These are phyloP conservation scores for Diplocarpon rosae DNA, from an alignment of 2,329 filamentous ascomycete species.

Conservation along the genomic window DNA sequence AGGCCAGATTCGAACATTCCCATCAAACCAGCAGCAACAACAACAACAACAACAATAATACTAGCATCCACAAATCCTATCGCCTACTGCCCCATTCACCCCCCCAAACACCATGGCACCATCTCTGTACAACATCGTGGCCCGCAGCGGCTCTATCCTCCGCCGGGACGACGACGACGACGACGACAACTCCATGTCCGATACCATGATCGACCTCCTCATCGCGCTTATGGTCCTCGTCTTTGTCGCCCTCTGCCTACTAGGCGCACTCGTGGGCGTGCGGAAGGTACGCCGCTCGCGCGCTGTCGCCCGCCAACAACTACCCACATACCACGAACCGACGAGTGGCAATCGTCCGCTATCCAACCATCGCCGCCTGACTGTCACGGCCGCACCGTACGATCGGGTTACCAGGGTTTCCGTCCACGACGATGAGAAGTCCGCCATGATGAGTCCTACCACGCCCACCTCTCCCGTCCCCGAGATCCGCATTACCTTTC, in stretches of 20 bases:
- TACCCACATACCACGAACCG: conserved; percentile 55
- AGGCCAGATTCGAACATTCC: not conserved
- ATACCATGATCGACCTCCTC: conserved; percentile 62
- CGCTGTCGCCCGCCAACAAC: conserved; percentile 38
- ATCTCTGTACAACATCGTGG: conserved; percentile 22
- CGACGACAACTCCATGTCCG: conserved; percentile 35
- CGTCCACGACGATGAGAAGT: conserved; percentile 70
- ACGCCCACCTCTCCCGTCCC: conserved; percentile 77
- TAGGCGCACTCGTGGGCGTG: conserved; percentile 59
- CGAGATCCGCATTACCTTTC: conserved; percentile 97
- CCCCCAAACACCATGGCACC: conserved; percentile 1
- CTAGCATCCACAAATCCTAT: conserved; percentile 7
- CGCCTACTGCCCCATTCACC: conserved; percentile 2
- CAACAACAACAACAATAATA: not conserved
- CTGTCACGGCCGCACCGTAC: conserved; percentile 38
- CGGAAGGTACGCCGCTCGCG: conserved; percentile 49
- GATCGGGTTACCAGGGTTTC: conserved; percentile 57
- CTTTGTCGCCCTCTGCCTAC: conserved; percentile 57
- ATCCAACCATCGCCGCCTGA: conserved; percentile 41
- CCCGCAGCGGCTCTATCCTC: conserved; percentile 32
- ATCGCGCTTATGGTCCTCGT: conserved; percentile 70
- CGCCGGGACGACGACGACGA: conserved; percentile 38
- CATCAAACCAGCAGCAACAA: not conserved
- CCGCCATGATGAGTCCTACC: conserved; percentile 65
- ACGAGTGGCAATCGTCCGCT: conserved; percentile 26